Evolutionary conservation across 148 eudicot species (phyloP), one percentile per base, ranked within the genome.

Genomic region (Diospyros lotus): DNA sequence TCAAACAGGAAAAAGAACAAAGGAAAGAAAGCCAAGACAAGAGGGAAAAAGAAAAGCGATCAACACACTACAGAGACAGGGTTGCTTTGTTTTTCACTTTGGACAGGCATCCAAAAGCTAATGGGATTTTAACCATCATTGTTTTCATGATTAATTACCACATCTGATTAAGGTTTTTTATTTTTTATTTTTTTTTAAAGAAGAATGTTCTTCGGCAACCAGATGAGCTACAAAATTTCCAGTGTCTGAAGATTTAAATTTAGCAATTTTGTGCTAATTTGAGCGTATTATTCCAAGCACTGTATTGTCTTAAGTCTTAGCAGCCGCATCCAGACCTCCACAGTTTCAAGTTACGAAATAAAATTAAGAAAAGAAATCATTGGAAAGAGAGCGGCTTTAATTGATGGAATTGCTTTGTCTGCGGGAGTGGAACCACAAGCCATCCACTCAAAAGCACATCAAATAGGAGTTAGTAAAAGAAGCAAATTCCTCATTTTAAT

Each of bases 381-480:
- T 61, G 74, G 69, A 75, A 79, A 64, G 55, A 66, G 56, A 78
- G 75, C 18, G 68, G 70, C 76, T 78, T 80, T 74, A 80, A 51
- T 61, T 68, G 75, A 66, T 53, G 78, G 77, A 70, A 51, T 75
- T 56, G 73, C 82, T 84, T 84, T 81, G 71, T 71, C 48, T 44
- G 76, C 76, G 76, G 79, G 28, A 28, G 28, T 28, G 28, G 28
- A 28, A 75, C 75, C 75, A 82, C 82, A 76, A 82, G 68, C 76
- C 79, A 75, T 77, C 73, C 40, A 42, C 68, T 18, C 55, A 73
- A 56, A 75, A 79, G 71, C 71, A 42, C 55, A 51, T 64, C 18
- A 75, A 28, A 28, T 28, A 28, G 28, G 28, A 28, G 28, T 28
- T 28, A 28, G 28, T 28, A 28, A 28, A 28, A 28, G 28, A 28